These are phyloP conservation scores for Neonectria hederae DNA, from an alignment of 2,329 filamentous ascomycete species.

Conservation along the genomic window DNA sequence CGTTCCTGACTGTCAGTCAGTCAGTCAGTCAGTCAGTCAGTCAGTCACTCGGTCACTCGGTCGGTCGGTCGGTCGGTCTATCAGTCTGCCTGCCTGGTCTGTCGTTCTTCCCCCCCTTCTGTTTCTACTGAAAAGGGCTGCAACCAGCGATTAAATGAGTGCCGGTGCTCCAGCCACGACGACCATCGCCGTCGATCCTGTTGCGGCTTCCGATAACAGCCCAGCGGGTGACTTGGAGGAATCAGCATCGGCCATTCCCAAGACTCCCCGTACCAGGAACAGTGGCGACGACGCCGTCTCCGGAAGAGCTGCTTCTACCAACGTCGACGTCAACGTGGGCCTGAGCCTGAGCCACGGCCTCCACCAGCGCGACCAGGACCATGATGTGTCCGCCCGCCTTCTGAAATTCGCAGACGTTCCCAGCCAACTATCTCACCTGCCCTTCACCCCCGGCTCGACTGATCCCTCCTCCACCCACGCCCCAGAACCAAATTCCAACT, in stretches of 20 bases:
- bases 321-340: slow-evolving; percentile 5
- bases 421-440: slow-evolving; percentile 40
- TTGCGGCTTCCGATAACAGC: slow-evolving; percentile 16
- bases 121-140: slow-evolving; percentile 26
- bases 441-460: slow-evolving; percentile 43
- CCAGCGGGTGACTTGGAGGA: slow-evolving; percentile 16
- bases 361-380: slow-evolving; percentile 37
- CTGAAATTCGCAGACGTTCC: slow-evolving; percentile 45
- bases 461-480: slow-evolving; percentile 38
- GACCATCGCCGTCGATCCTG: slow-evolving; percentile 35
- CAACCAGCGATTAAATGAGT: slow-evolving; percentile 40
- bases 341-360: slow-evolving; percentile 29
- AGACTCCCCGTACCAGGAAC: slow-evolving; percentile 13
- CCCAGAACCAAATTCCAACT: slow-evolving; percentile 40
- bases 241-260: slow-evolving; percentile 7
- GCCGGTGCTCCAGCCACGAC: slow-evolving; percentile 34
- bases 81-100: slow-evolving; percentile 3
- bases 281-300: background rate
- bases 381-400: slow-evolving; percentile 40
- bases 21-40: background rate
- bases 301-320: slow-evolving; percentile 14
- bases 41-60: background rate
- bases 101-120: slow-evolving; percentile 23
- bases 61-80: background rate
- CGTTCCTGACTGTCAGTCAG: background rate